Base-by-base conservation (phyloP, 2,329 filamentous ascomycete genomes). In the Alternaria dauci region DNA sequence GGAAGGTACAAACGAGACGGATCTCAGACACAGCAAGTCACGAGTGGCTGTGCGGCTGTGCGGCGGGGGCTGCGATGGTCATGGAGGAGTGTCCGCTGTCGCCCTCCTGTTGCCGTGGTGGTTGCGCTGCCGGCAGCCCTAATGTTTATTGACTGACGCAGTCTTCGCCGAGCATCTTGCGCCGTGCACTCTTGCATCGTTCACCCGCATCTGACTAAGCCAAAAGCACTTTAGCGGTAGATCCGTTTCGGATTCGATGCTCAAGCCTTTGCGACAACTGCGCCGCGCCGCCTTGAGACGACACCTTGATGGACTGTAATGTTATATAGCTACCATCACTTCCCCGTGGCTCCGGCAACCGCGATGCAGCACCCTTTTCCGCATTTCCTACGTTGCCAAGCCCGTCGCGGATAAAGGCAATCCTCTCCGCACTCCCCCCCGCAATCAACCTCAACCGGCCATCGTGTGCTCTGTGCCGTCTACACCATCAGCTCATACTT, bases 11-110 rank as follows among this genome's bases (percentile, higher is more conserved):
- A 58, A 51, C 18, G 54, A 50, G 42, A 25, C 20, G 41, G 26
- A 51, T 56, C 54, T 59, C 30, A 46, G 55, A 48, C 30, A 9
- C 32, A 50, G 47, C 30, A 50, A 48, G 52, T 28, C 14, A 30
- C 54, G 39, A 23, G 20, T 32, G 48, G 28, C 25, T 52, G 14
- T 54, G 34, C 34, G 48, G 28, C 25, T 52, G 14, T 54, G 34
- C 34, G 55, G 55, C 55, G 56, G 47, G 46, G 58, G 50, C 60
- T 69, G 67, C 64, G 44, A 52, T 52, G 59, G 34, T 70, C 63
- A 67, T 69, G 67, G 12, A 52, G 65, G 64, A 66, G 69, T 66
- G 58, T 48, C 58, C 55, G 62, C 26, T 46, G 44, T 38, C 41
- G 41, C 34, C 28, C 47, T 48, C 55, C 58, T 47, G 51, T 56